Evolutionary conservation across 345 rosid species (phyloP), one percentile per base, ranked within the genome.

Genomic region (Eucalyptus pauciflora): DNA sequence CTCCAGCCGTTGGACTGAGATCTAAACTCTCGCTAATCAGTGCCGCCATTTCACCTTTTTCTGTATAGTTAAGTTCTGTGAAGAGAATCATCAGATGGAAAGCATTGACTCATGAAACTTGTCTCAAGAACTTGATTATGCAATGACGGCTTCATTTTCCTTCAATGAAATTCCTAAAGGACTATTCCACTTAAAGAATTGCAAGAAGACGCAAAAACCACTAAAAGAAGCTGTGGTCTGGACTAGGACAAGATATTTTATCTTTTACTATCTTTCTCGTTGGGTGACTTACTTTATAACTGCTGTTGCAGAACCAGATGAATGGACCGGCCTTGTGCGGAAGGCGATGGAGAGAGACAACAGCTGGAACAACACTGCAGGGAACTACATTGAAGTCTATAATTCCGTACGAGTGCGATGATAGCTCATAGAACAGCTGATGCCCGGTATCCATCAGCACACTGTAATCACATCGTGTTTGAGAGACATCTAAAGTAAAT

Each of bases 321-420:
- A 93, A 87, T 93, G 96, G 96, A 89, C 86, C 33, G 52, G 85
- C 89, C 89, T 91, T 29, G 93, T 92, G 46, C 69, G 33, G 89
- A 92, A 91, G 92, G 89, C 90, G 13, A 89, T 92, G 88, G 90
- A 91, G 89, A 91, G 91, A 3, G 96, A 94, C 91, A 92, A 93
- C 86, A 91, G 95, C 90, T 94, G 96, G 95, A 92, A 92, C 90
- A 93, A 90, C 86, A 88, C 94, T 5, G 94, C 95, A 7, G 92
- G 93, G 45, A 93, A 93, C 76, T 94, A 94, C 87, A 87, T 94
- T 29, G 91, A 93, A 50, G 83, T 91, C 18, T 93, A 94, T 90
- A 89, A 91, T 87, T 93, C 94, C 4, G 90, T 93, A 46, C 85
- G 93, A 87, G 92, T 85, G 50, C 87, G 71, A 51, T 89, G 56